Conservation (phyloP, 352 stramenopile genomes). For the Phytophthora sp. region DNA sequence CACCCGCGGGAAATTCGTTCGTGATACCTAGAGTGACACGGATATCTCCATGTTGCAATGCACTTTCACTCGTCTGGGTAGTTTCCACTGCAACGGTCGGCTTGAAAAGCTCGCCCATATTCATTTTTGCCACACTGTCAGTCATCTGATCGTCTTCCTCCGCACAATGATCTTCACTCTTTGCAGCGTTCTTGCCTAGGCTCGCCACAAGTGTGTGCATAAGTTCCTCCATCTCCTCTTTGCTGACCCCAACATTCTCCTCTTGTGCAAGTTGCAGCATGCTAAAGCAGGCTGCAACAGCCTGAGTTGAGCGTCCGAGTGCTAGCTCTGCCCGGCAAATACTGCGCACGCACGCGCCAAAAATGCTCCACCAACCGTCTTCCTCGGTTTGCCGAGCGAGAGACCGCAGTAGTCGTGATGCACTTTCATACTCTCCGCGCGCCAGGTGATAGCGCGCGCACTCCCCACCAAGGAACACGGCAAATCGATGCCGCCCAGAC, state of each 20-base stretch:
- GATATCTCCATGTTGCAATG: conserved; percentile 62
- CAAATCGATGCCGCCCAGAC: conserved; percentile 74
- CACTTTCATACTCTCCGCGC: conserved; percentile 64
- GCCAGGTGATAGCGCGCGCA: conserved; percentile 70
- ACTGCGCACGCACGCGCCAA: conserved; percentile 51
- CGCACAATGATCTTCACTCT: background rate
- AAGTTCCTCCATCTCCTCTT: conserved; percentile 53
- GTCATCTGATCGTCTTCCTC: background rate
- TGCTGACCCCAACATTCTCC: conserved; percentile 50
- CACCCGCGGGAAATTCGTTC: conserved; percentile 64
- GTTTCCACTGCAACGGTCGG: conserved; percentile 61
- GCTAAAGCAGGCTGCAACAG: conserved; percentile 64
- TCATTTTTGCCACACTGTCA: conserved; percentile 27
- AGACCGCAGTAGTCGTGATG: conserved; percentile 67
- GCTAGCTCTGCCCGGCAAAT: conserved; percentile 68
- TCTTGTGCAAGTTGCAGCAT: conserved; percentile 63
- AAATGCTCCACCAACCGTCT: conserved; percentile 79
- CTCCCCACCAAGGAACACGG: conserved; percentile 75
- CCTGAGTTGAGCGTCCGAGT: conserved; percentile 56
- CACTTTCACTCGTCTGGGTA: conserved; percentile 45
- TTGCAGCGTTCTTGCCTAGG: conserved; percentile 11
- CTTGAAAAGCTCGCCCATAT: conserved; percentile 65
- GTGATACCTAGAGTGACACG: conserved; percentile 56
- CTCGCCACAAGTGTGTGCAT: conserved; percentile 56
- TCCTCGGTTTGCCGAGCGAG: conserved; percentile 75